Evolutionary conservation across 2,329 filamentous ascomycete genomes (phyloP), one percentile per base, ranked within the genome.

Genomic region (Dothideomycetes sp.): DNA sequence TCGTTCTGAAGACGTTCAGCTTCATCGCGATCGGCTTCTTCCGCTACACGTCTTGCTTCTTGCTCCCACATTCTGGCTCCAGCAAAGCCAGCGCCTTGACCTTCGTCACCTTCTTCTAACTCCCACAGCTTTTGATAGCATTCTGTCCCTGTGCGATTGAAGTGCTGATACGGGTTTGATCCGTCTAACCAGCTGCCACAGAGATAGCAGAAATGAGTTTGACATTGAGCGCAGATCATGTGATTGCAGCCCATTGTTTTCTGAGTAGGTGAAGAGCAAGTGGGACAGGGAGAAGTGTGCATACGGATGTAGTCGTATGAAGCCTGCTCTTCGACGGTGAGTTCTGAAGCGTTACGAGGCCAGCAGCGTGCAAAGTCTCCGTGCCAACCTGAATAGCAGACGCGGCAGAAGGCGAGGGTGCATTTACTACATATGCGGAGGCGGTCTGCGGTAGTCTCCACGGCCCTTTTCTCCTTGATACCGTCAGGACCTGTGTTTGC

Each of bases 201-300:
- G 1, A 96, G 72, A 51, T 96, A 96, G 65, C 91, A 98, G 58
- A 95, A 96, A 59, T 96, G 89, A 2, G 85, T 83, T 37, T 81
- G 72, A 66, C 91, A 98, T 47, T 84, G 79, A 58, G 81, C 85
- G 62, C 89, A 95, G 36, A 81, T 84, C 87, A 96, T 96, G 61
- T 95, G 88, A 60, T 95, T 95, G 69, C 91, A 98, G 30, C 91
- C 91, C 54, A 84, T 79, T 2, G 82, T 85, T 68, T 98, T 98
- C 57, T 94, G 85, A 16, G 81, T 81, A 0, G 85, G 85, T 1
- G 82, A 80, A 19, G 71, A 77, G 63, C 91, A 98, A 3, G 86
- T 89, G 9, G 91, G 88, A 55, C 91, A 98, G 1, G 83, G 79
- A 9, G 86, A 86, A 0, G 88, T 93, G 63, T 94, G 79, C 45